Conservation (phyloP, 192 early-diverging fungal genomes). For the Backusella circina region DNA sequence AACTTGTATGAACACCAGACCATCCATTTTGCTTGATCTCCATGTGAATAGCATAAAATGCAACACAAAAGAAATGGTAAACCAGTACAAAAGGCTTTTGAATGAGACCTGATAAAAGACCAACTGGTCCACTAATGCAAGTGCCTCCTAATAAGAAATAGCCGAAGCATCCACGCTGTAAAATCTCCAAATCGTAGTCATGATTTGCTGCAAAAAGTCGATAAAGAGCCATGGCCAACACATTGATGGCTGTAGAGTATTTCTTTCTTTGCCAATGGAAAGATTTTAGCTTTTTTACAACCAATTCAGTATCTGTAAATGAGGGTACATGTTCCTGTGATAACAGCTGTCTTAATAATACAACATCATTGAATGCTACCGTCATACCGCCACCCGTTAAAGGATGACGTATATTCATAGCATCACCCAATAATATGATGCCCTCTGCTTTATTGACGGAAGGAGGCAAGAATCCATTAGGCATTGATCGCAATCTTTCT, state of each 20-base stretch:
- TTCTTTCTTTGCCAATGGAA: slow-evolving; percentile 80
- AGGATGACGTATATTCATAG: slow-evolving; percentile 95
- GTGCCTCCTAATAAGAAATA: slow-evolving; percentile 84
- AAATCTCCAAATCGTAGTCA: slow-evolving; percentile 62
- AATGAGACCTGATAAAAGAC: slow-evolving; percentile 80
- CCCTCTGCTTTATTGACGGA: slow-evolving; percentile 69
- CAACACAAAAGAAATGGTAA: slow-evolving; percentile 93
- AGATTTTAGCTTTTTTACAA: slow-evolving; percentile 53
- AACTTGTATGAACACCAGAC: slow-evolving; percentile 40
- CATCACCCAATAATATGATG: slow-evolving; percentile 87
- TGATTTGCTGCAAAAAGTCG: slow-evolving; percentile 81
- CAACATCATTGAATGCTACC: slow-evolving; percentile 89
- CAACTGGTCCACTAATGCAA: slow-evolving; percentile 78
- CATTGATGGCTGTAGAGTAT: slow-evolving; percentile 77
- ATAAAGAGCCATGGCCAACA: slow-evolving; percentile 91
- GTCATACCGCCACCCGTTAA: slow-evolving; percentile 98
- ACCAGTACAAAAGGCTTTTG: slow-evolving; percentile 74
- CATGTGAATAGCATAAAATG: slow-evolving; percentile 60
- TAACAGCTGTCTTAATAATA: slow-evolving; percentile 65
- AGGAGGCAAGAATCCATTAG: slow-evolving; percentile 87
- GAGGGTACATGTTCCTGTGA: slow-evolving; percentile 38
- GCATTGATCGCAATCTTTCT: slow-evolving; percentile 79
- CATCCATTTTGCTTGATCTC: slow-evolving; percentile 48
- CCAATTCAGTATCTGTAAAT: slow-evolving; percentile 41
- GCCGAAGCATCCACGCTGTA: slow-evolving; percentile 84